Percentiles rank a stretch among this genome's conserved stretches.
phyloP scores from a whole-genome alignment of 2,329 filamentous ascomycete species.

The Alternaria sp. region DNA sequence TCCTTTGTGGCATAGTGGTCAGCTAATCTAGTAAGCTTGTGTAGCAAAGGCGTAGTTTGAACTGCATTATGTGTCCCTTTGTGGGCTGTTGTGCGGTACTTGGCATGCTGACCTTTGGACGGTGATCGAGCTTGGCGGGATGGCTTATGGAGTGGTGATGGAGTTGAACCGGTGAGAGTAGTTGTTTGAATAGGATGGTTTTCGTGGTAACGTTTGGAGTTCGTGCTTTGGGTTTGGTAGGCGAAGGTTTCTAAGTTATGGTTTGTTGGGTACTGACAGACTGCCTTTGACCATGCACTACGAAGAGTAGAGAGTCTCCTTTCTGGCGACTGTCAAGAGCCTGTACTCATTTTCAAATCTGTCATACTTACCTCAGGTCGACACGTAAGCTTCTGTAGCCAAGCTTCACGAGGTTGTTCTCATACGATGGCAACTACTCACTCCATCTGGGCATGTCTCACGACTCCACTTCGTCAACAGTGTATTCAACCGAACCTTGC shows the following conservation, averaged over 20 bases:
- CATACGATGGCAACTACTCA: background rate
- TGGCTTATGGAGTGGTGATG: background rate
- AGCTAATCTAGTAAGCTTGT: background rate
- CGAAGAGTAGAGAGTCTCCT: no score
- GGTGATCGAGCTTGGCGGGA: background rate
- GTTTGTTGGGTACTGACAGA: background rate
- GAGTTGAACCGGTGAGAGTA: background rate
- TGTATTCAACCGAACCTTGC: background rate
- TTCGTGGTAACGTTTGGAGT: background rate
- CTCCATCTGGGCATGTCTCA: background rate
- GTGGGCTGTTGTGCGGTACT: background rate
- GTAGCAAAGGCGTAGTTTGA: background rate
- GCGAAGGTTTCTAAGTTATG: background rate
- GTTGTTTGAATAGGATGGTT: background rate
- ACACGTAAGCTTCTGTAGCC: background rate
- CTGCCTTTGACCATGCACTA: no score
- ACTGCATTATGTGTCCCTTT: background rate
- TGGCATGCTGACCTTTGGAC: background rate
- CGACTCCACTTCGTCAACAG: background rate
- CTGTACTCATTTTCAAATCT: background rate
- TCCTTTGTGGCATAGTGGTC: background rate
- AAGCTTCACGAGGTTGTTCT: background rate
- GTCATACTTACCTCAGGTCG: background rate
- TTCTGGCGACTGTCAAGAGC: background rate
- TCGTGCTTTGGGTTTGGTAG: background rate